These are phyloP conservation scores for Salisapilia sapeloensis DNA, from an alignment of 352 stramenopile species.

Conservation along the genomic window DNA sequence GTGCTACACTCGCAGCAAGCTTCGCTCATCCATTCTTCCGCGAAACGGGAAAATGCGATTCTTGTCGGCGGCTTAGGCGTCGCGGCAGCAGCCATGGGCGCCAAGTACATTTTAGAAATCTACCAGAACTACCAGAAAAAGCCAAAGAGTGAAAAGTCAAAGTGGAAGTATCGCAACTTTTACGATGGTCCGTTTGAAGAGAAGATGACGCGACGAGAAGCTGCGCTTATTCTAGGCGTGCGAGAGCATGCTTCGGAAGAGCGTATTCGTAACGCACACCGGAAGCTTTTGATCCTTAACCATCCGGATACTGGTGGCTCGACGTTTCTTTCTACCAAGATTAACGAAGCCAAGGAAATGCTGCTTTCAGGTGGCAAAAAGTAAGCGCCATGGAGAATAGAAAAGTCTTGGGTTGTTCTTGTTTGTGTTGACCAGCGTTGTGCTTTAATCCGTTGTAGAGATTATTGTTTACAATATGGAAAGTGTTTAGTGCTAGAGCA, in stretches of 20 bases:
- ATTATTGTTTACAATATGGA: too few relatives aligned
- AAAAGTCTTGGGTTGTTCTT: slow-evolving; percentile 7
- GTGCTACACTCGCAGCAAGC: too few relatives aligned
- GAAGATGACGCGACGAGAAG: slow-evolving; percentile 97
- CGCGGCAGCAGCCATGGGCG: slow-evolving; percentile 41
- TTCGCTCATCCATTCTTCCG: slow-evolving; percentile 58
- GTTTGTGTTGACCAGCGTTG: slow-evolving; percentile 4
- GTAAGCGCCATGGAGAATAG: too few relatives aligned
- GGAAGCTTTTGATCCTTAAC: slow-evolving; percentile 97
- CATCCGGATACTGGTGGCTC: slow-evolving; percentile 98
- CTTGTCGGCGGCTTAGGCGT: slow-evolving; percentile 54
- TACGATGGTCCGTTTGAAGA: slow-evolving; percentile 97
- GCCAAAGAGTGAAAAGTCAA: slow-evolving; percentile 49
- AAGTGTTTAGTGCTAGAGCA: too few relatives aligned
- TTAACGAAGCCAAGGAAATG: slow-evolving; percentile 99
- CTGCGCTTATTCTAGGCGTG: slow-evolving; percentile 97
- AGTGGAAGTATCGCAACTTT: slow-evolving; percentile 77
- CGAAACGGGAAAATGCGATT: slow-evolving; percentile 34
- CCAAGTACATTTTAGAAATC: slow-evolving; percentile 54
- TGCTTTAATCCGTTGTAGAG: too few relatives aligned
- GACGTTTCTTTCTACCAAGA: slow-evolving; percentile 97
- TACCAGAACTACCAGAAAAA: slow-evolving; percentile 57
- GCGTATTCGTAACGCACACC: slow-evolving; percentile 96
- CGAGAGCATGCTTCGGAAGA: slow-evolving; percentile 88
- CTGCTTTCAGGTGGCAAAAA: slow-evolving; percentile 69